These are phyloP conservation scores for Aurantiochytrium sp. DNA, from an alignment of 108 stramenopile species.

Conservation along the genomic window DNA sequence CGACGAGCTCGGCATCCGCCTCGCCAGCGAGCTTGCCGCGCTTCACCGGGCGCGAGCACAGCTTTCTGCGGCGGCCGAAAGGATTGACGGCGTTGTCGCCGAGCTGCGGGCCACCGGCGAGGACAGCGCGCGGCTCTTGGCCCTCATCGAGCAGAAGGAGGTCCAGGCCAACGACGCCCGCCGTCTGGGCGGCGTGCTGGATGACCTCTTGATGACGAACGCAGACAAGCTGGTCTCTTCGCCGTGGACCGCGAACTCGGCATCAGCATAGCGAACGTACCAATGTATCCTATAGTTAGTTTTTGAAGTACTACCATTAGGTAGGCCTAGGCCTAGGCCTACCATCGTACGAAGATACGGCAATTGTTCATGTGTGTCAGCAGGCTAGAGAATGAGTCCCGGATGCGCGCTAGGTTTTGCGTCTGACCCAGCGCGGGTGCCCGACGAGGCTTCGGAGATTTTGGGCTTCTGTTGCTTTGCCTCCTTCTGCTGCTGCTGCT, in stretches of 20 bases:
- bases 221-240: neutral
- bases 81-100: neutral
- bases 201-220: neutral
- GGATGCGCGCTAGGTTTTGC: no score
- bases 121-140: neutral
- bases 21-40: neutral
- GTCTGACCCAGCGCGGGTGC: no score
- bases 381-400: no score
- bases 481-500: no score
- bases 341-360: no score
- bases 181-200: neutral
- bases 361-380: no score
- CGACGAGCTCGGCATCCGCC: neutral
- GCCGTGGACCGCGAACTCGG: neutral
- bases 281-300: no score
- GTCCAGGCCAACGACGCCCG: neutral
- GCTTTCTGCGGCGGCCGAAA: neutral
- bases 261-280: neutral
- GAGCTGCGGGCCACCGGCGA: neutral
- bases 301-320: no score
- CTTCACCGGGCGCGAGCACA: neutral
- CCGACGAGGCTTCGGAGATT: no score
- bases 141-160: neutral
- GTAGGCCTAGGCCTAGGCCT: no score
- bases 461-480: no score